Conservation (phyloP, 306 rosid genomes). For the Cotoneaster glaucophyllus region DNA sequence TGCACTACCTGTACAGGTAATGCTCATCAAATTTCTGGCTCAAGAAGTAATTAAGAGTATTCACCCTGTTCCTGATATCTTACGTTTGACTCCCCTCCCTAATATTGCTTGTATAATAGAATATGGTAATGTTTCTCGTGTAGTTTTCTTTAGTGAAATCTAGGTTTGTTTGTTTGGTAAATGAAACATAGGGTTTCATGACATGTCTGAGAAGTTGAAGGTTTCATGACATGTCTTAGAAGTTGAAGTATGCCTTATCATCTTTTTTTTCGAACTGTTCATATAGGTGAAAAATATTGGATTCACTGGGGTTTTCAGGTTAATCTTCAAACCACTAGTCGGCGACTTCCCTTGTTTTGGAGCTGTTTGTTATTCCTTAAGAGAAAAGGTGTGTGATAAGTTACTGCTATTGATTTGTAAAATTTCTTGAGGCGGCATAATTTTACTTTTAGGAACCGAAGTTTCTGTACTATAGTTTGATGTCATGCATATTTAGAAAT, state of each 20-base stretch:
- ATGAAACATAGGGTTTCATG: background rate
- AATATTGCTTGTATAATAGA: no score
- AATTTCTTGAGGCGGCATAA: background rate
- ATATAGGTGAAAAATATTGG: constrained; percentile 90
- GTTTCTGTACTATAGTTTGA: no score
- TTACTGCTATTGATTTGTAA: background rate
- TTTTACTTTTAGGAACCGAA: background rate
- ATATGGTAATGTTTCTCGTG: background rate
- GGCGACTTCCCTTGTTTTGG: constrained; percentile 83
- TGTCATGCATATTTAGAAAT: no score
- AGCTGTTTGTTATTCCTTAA: constrained; percentile 74
- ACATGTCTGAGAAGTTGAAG: no score
- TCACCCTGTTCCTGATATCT: no score
- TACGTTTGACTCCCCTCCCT: no score
- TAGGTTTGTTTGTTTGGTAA: background rate
- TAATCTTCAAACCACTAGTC: constrained; percentile 89
- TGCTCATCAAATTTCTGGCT: background rate
- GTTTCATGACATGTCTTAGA: background rate
- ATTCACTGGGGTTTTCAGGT: constrained; percentile 99
- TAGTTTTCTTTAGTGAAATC: background rate
- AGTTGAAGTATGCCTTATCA: background rate
- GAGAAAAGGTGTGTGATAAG: constrained; percentile 54
- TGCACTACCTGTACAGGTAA: constrained; percentile 78
- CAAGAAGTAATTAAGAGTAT: no score
- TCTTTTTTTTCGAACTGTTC: constrained; percentile 36